Evolutionary conservation across 1,284 basidiomycete species (phyloP).

Genomic region (Austroboletus novae-zelandiae): DNA sequence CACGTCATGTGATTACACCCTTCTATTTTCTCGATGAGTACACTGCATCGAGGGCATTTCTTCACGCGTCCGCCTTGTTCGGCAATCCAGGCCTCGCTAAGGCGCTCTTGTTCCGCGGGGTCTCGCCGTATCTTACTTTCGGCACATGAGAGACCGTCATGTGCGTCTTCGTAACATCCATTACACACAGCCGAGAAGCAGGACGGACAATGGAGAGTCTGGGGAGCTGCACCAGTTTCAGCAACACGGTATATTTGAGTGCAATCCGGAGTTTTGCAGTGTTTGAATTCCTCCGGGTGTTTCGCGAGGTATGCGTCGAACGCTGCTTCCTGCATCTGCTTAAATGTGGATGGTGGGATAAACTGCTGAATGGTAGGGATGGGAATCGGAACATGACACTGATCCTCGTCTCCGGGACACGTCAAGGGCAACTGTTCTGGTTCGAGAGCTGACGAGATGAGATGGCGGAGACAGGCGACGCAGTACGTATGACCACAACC

Average conservation of each 20-base stretch:
- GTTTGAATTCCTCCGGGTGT: constrained; percentile 46
- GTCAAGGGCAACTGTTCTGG: constrained; percentile 47
- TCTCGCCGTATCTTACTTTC: constrained; percentile 34
- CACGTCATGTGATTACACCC: constrained; percentile 61
- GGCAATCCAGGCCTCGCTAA: constrained; percentile 43
- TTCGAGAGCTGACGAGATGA: constrained; percentile 45
- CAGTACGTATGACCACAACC: constrained; percentile 56
- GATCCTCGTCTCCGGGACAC: constrained; percentile 50
- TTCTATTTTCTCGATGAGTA: constrained; percentile 47
- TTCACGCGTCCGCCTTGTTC: constrained; percentile 34
- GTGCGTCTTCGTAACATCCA: constrained; percentile 48
- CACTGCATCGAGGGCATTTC: constrained; percentile 41
- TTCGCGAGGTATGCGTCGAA: constrained; percentile 46
- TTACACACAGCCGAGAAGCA: constrained; percentile 53
- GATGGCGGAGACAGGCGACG: constrained; percentile 48
- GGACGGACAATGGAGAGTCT: constrained; percentile 43
- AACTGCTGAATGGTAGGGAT: constrained; percentile 50
- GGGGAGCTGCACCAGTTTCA: constrained; percentile 21
- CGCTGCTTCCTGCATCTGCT: constrained; percentile 43
- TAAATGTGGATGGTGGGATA: constrained; percentile 42
- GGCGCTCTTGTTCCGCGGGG: constrained; percentile 42
- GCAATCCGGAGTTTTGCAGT: constrained; percentile 58
- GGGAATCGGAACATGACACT: constrained; percentile 47
- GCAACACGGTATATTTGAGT: constrained; percentile 48
- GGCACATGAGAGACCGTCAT: constrained; percentile 52